These are phyloP conservation scores for Galeopsis tetrahit DNA, from an alignment of 257 asterid species.

Conservation along the genomic window DNA sequence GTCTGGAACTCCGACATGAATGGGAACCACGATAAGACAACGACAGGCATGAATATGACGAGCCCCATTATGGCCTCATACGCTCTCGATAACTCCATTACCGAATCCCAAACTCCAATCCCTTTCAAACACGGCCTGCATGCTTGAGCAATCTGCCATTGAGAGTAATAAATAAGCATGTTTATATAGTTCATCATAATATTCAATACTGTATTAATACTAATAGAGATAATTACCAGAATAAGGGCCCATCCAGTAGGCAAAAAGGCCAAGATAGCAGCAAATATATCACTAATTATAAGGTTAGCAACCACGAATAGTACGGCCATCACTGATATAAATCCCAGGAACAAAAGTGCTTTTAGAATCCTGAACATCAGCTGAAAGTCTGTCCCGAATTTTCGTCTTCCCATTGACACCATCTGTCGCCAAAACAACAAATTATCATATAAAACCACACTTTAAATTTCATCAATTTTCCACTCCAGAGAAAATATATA, in stretches of 20 bases:
- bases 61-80: constrained; percentile 40
- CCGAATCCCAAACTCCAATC: constrained; percentile 34
- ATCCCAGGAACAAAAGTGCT: constrained; percentile 36
- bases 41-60: constrained; percentile 33
- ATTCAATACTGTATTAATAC: no score
- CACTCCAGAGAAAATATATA: background rate
- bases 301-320: constrained; percentile 32
- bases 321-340: constrained; percentile 33
- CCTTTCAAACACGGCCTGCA: constrained; percentile 31
- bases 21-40: constrained; percentile 34
- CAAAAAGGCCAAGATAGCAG: constrained; percentile 36
- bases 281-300: constrained; percentile 34
- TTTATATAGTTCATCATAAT: no score
- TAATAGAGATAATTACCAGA: constrained; percentile 19
- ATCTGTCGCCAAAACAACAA: constrained; percentile 4
- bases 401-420: constrained; percentile 38
- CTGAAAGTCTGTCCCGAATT: constrained; percentile 37
- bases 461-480: background rate
- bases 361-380: constrained; percentile 39
- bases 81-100: constrained; percentile 36
- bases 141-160: constrained; percentile 36
- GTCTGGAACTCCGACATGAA: constrained; percentile 37
- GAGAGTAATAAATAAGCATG: background rate
- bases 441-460: background rate
- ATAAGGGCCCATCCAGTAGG: constrained; percentile 39